Conservation (phyloP, 192 early-diverging fungal genomes). For the Umbelopsis sp. region DNA sequence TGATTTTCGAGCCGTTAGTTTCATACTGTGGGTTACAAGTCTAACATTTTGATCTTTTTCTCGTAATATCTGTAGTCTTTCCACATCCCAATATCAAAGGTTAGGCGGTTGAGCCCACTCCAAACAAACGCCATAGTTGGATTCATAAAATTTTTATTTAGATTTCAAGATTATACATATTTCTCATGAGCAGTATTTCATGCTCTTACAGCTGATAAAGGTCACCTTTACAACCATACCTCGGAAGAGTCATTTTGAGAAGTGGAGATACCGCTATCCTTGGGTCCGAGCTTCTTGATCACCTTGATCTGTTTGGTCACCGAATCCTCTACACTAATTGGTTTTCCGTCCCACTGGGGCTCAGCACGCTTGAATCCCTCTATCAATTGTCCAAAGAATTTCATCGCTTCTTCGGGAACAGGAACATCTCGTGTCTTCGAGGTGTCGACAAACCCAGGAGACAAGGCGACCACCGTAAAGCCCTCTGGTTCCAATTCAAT, state of each 20-base stretch:
- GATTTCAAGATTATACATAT: too few relatives aligned
- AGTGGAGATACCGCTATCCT: background rate
- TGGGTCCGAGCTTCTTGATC: background rate
- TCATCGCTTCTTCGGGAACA: background rate
- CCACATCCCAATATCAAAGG: too few relatives aligned
- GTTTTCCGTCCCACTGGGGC: constrained; percentile 12
- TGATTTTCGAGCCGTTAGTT: too few relatives aligned
- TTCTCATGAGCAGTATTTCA: too few relatives aligned
- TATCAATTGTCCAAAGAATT: background rate
- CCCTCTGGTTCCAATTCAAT: background rate
- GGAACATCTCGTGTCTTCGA: background rate
- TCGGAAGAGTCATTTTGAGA: background rate
- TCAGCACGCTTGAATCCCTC: background rate
- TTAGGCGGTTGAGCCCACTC: too few relatives aligned
- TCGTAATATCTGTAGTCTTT: too few relatives aligned
- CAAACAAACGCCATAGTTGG: too few relatives aligned
- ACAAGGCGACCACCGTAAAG: background rate
- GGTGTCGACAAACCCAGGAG: constrained; percentile 12
- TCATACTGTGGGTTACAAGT: too few relatives aligned
- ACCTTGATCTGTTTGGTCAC: background rate
- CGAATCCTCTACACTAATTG: constrained; percentile 4
- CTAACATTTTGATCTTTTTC: too few relatives aligned
- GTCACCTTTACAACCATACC: too few relatives aligned
- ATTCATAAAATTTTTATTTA: too few relatives aligned
- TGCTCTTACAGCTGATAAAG: too few relatives aligned